Base-by-base conservation (phyloP, 179 eudicot species). In the Pouteria campechiana region DNA sequence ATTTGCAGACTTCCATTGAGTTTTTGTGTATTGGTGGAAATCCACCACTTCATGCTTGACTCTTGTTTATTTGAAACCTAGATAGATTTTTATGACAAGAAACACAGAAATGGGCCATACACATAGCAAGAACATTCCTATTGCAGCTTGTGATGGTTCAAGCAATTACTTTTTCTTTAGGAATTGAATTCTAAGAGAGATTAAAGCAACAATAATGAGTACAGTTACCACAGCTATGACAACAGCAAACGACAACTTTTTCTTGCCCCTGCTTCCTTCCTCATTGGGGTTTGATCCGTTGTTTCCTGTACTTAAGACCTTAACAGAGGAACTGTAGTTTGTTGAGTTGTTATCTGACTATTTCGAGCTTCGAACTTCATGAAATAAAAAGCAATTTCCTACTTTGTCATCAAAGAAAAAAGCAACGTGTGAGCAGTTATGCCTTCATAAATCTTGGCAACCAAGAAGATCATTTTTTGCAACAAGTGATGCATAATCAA, bases 381-480 rank as follows among this genome's bases (percentile, higher is more conserved):
- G 78, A 55, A 88, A 75, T 24, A 60, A 47, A 41, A 43, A 88
- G 37, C 94, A 88, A 23, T 57, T 67, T 11, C 78, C 52, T 0
- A 82, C 65, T 17, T 48, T 73, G 50, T 62, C 65, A 15, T 78
- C 75, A 32, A 73, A 88, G 57, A 88, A 78, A 82, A 83, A 25
- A 41, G 79, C 92, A 4, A 59, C 32, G 42, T 94, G 83, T 1
- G 88, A 63, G 65, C 97, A 88, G 22, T 83, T 88, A 8, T 52
- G 52, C 25, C 61, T 54, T 55, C 97, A 88, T 15, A 69, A 61
- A 15, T 55, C 37, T 51, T 75, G 74, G 65, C 97, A 88, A 7
- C 60, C 59, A 34, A 38, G 43, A 36, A 88, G 37, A 54, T 61
- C 59, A 11, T 84, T 68, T 56, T 63, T 54, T 14, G 73, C n/a